Base-by-base conservation (phyloP, 2,329 filamentous ascomycete species). In the Trichoderma asperellum region DNA sequence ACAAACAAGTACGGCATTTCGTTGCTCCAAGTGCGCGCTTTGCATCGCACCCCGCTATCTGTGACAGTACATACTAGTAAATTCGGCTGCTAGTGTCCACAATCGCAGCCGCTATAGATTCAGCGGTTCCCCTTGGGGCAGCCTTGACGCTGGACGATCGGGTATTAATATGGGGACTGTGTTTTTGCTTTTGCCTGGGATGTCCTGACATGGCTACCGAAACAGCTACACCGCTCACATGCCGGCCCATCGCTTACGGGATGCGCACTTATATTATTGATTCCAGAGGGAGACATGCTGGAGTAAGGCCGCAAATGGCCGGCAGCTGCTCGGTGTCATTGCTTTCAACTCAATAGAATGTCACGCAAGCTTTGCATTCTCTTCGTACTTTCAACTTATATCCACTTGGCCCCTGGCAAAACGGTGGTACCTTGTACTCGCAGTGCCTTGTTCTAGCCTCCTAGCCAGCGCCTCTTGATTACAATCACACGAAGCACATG, bases 81-180 rank as follows among this genome's bases (percentile, higher is more conserved):
- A 61, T 49, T 68, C 66, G 63, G 63, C 37, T 66, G 53, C 63
- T 55, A 66, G 63, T 66, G 55, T 32, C 67, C 67, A 63, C 67
- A 49, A 64, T 56, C 59, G 52, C 67, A 64, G 67, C 67, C 59
- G 67, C 67, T 63, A 62, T 56, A 63, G 59, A 62, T 69, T 63
- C 53, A 58, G 59, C 62, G 68, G 43, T 59, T 69, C 68, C 68
- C 56, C 53, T 69, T 60, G 68, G 63, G 68, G 68, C 61, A 69
- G 53, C 56, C 61, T 59, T 69, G 68, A 67, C n/a, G 55, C 63
- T 65, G 61, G 63, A 57, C 56, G 55, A 69, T 65, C 53, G 53
- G 57, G 61, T 64, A 69, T 37, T 59, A 49, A 49, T 34, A 58
- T 66, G 65, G 68, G 16, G 53, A 49, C 56, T 62, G 27, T 56